Evolutionary conservation across 176 grass and related monocot genomes (phyloP).

Genomic region (Carex scoparia): DNA sequence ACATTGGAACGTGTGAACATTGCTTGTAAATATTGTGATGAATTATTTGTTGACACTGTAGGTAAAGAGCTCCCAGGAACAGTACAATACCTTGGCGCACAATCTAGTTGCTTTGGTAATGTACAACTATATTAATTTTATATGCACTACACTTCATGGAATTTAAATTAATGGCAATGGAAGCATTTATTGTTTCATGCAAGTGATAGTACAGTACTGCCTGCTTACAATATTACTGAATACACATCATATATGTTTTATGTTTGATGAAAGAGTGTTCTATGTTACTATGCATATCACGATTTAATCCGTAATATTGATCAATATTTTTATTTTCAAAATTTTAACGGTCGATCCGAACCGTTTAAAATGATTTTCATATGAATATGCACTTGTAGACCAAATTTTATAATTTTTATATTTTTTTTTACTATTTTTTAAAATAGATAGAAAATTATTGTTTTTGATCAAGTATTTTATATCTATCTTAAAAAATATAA

Average conservation of each 20-base stretch:
- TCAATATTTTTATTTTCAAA: too few species aligned
- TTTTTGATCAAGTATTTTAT: too few species aligned
- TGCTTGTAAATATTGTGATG: background rate
- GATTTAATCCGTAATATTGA: too few species aligned
- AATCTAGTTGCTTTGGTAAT: conserved; percentile 44
- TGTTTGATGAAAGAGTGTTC: too few species aligned
- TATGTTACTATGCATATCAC: too few species aligned
- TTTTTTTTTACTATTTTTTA: too few species aligned
- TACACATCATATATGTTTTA: background rate
- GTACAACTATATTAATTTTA: background rate
- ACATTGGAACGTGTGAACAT: background rate
- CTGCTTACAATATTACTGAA: background rate
- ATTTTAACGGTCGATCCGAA: too few species aligned
- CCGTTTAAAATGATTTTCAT: too few species aligned
- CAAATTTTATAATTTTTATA: too few species aligned
- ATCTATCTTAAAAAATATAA: too few species aligned
- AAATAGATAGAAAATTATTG: too few species aligned
- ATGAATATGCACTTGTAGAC: too few species aligned
- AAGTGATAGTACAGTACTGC: background rate
- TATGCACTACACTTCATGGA: background rate
- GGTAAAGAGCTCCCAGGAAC: conserved; percentile 79
- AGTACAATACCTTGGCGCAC: conserved; percentile 69
- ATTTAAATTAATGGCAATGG: background rate
- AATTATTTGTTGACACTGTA: conserved; percentile 24
- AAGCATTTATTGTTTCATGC: background rate